Conservation (phyloP, 345 rosid species). For the Brassica nigra region DNA sequence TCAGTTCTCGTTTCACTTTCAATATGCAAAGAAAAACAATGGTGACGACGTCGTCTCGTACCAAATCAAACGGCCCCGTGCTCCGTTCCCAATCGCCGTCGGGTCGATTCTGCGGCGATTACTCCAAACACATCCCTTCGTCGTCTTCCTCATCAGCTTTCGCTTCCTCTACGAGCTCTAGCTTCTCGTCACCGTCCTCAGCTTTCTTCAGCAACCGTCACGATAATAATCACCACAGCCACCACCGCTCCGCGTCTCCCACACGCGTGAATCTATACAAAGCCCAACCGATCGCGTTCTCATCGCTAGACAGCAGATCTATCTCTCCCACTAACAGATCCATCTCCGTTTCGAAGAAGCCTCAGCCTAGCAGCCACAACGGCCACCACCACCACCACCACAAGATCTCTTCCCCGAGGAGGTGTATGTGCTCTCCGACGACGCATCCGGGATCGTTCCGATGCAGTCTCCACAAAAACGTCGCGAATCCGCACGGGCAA, state of each 20-base stretch:
- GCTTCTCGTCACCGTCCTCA: constrained; percentile 38
- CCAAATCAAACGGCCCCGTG: constrained; percentile 29
- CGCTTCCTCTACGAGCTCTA: constrained; percentile 41
- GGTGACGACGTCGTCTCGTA: constrained; percentile 41
- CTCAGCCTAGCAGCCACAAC: constrained; percentile 8
- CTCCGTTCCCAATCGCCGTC: constrained; percentile 42
- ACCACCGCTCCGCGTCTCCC: constrained; percentile 38
- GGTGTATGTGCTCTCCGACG: constrained; percentile 95
- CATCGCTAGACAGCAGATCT: constrained; percentile 35
- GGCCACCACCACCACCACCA: neutral
- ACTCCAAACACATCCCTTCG: constrained; percentile 20
- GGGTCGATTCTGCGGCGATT: constrained; percentile 37
- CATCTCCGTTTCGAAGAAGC: constrained; percentile 49
- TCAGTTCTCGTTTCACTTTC: neutral
- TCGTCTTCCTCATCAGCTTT: constrained; percentile 38
- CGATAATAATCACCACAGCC: neutral
- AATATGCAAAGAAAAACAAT: neutral
- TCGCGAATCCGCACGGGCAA: constrained; percentile 34
- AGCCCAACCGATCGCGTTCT: constrained; percentile 16
- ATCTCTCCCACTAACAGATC: constrained; percentile 54
- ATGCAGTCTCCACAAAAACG: constrained; percentile 68
- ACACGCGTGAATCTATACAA: constrained; percentile 38
- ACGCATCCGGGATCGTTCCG: constrained; percentile 84
- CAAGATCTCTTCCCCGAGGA: constrained; percentile 41
- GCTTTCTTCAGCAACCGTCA: constrained; percentile 34